Evolutionary conservation across 805 yeast genomes (phyloP), one percentile per base, ranked within the genome.

Genomic region (Schwanniomyces sp.): DNA sequence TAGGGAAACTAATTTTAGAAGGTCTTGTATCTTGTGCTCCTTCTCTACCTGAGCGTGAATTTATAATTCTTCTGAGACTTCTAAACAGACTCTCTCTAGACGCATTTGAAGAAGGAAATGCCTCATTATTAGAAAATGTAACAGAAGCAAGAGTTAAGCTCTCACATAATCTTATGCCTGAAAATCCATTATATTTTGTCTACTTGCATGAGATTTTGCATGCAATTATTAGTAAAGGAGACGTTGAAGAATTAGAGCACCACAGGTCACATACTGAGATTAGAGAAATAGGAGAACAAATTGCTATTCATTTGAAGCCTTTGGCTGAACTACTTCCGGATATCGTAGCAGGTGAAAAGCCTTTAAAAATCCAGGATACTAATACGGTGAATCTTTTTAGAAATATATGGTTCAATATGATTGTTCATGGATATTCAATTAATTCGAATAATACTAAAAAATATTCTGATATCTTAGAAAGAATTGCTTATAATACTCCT

Each of bases 361-460:
- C 86, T 0, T 76, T 57, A 63, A 54, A 58, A 18, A 67, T 69
- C 14, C 56, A 62, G 7, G 81, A 85, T 52, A 79, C 80, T 34
- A 70, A 70, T 1, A 70, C 82, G 1, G 70, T 82, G 41, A 75
- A 78, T 40, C 70, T 84, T 49, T 89, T 92, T 72, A 79, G 95
- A 59, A 87, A 94, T 64, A 82, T 90, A 39, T 94, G 99, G 99
- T 90, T 89, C 64, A 94, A 92, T 59, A 74, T 94, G 76, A 92
- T 85, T 4, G 87, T 91, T 25, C 96, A 94, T 65, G 99, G 99
- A 0, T 90, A 84, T 62, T 78, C 82, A n/a, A 73, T 74, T 46
- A 74, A 74, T 32, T 83, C 94, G 0, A 71, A 73, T 11, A 70
- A 84, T 58, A 77, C 81, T 12, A 66, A 69, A 46, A 67, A 68